Base-by-base conservation (phyloP, 805 yeast species). In the Candida vaughaniae region DNA sequence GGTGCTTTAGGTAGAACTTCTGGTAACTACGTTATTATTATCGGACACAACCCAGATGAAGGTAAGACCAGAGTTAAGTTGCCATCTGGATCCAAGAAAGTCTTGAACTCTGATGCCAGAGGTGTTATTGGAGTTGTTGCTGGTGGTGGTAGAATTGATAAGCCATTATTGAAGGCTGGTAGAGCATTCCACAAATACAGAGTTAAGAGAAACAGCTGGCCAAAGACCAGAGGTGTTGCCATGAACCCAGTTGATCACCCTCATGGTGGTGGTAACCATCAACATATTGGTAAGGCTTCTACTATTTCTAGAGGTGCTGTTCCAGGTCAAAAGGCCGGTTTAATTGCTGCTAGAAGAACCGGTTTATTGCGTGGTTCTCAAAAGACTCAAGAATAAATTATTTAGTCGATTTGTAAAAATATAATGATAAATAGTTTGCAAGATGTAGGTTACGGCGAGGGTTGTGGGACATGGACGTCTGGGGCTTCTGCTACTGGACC, bases 241-340 rank as follows among this genome's bases (percentile, higher is more conserved):
- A 91, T 93, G 99, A 91, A 91, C 81, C 98, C 98, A 75, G 99
- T 91, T 73, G 99, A 91, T 74, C 99, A 91, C 82, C 99, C 99
- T 73, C 99, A 91, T 76, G 99, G 99, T 87, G 98, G 99, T 51
- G 56, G 54, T 50, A 90, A 90, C 96, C 98, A 91, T 78, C 98
- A 91, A 82, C 98, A 91, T 76, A 91, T 90, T 79, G 98, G 98
- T 89, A 91, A 91, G 83, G 97, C 98, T 66, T 91, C 98, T 63
- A 91, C 98, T 66, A 91, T 91, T 65, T 84, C 95, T 60, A 88
- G 98, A 85, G 95, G 95, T 75, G 97, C 98, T 58, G 98, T 91
- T 71, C 79, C 99, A 66, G 99, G 99, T 87, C 99, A 91, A 82
- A 91, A 91, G 95, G 95, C 95, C 71, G 99, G 99, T 91, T 88